These are phyloP conservation scores for Echites panduratus DNA, from an alignment of 257 asterid species.

Conservation along the genomic window DNA sequence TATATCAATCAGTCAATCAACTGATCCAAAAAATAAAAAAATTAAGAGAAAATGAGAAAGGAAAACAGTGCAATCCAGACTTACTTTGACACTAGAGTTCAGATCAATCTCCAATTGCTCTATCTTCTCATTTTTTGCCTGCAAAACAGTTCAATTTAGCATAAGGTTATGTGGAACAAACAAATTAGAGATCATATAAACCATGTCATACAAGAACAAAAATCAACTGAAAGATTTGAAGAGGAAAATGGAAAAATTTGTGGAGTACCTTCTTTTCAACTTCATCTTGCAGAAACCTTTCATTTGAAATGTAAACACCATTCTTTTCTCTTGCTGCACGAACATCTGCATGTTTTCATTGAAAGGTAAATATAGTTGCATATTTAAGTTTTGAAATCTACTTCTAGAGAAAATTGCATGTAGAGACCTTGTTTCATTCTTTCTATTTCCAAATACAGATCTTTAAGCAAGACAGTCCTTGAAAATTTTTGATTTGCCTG, in stretches of 20 bases:
- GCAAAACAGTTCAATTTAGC: conserved; percentile 21
- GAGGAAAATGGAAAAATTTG: not conserved
- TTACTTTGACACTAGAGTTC: conserved; percentile 48
- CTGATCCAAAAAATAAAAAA: conserved; percentile 2
- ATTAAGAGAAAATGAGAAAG: not conserved
- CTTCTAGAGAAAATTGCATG: conserved; percentile 1
- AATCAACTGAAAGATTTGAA: not conserved
- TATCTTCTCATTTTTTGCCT: conserved; percentile 69
- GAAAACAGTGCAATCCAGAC: conserved; percentile 9
- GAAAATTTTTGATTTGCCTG: conserved; percentile 81
- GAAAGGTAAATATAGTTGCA: not conserved
- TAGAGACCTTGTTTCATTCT: conserved; percentile 71
- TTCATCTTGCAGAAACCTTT: conserved; percentile 76
- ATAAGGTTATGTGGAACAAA: not conserved
- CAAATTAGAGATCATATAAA: too few species aligned
- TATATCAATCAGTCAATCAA: not conserved
- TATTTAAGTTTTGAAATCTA: not conserved
- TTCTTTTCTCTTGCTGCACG: conserved; percentile 87
- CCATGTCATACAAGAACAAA: too few species aligned
- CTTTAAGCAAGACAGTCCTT: conserved; percentile 70
- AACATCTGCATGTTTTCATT: conserved; percentile 43
- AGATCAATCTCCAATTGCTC: conserved; percentile 71
- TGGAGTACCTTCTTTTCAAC: conserved; percentile 65
- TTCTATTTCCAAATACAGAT: conserved; percentile 65
- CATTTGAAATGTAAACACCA: conserved; percentile 81